Conservation (phyloP, 2,329 filamentous ascomycete species). For the Verticillium dahliae region DNA sequence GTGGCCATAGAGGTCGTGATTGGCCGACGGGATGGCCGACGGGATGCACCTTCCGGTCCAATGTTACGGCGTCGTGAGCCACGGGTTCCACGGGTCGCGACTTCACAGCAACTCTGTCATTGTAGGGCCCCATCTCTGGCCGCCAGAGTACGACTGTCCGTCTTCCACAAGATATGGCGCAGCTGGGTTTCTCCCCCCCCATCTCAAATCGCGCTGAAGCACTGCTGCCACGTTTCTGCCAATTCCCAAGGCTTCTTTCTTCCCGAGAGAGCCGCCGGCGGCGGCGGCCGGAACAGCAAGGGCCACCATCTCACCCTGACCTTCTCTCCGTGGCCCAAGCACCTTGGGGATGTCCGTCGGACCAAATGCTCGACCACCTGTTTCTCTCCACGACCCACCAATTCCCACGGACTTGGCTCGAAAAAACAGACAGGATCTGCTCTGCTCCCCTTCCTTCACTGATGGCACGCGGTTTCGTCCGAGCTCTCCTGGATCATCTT, state of each 20-base stretch:
- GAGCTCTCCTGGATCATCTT: background rate
- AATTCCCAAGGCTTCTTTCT: background rate
- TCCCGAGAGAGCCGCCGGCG: background rate
- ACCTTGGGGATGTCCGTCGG: constrained; percentile 15
- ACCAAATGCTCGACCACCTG: constrained; percentile 5
- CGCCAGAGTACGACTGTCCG: background rate
- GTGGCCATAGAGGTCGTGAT: background rate
- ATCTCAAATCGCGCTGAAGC: background rate
- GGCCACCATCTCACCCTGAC: background rate
- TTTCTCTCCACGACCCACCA: constrained; percentile 3
- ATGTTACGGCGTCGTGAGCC: background rate
- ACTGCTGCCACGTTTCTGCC: background rate
- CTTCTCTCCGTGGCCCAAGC: background rate
- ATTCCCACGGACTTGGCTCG: background rate
- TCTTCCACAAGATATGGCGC: background rate
- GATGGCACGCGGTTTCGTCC: background rate
- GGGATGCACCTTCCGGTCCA: background rate
- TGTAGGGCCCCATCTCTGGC: background rate
- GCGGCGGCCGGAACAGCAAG: background rate
- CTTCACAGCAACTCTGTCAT: background rate
- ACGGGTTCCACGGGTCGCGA: background rate
- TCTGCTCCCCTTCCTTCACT: background rate
- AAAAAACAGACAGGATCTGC: constrained; percentile 1
- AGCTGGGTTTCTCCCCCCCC: background rate
- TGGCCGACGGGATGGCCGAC: background rate